Conservation (phyloP, 352 stramenopile species). For the Saprolegnia parasitica region DNA sequence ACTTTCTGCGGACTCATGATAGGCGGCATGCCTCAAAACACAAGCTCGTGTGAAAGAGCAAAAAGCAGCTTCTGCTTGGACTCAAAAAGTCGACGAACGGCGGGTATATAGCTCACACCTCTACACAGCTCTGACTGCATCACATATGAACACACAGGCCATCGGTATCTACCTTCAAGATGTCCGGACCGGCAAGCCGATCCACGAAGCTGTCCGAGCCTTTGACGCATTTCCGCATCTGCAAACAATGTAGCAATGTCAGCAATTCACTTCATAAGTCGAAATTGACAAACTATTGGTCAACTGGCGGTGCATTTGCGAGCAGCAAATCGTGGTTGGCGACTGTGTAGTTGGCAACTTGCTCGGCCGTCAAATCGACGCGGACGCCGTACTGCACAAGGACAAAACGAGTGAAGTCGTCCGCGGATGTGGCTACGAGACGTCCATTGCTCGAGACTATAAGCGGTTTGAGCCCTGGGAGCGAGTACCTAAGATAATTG, state of each 20-base stretch:
- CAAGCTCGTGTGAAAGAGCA: no score
- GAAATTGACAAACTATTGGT: no score
- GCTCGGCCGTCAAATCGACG: conserved; percentile 13
- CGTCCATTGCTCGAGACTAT: conserved; percentile 14
- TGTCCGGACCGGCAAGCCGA: not conserved
- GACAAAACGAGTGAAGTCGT: conserved; percentile 18
- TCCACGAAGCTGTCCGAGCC: not conserved
- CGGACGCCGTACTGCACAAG: not conserved
- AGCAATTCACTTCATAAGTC: no score
- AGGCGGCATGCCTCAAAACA: no score
- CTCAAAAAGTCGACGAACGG: no score
- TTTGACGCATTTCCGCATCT: conserved; percentile 14
- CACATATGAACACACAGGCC: conserved; percentile 1
- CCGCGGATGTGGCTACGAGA: not conserved
- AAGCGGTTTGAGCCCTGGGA: not conserved
- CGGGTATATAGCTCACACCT: no score
- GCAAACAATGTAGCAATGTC: no score
- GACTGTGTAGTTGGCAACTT: conserved; percentile 18
- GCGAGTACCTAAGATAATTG: not conserved
- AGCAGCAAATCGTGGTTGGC: conserved; percentile 12
- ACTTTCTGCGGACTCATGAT: no score
- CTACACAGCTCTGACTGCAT: no score
- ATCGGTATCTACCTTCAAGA: conserved; percentile 15
- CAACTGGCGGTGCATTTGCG: no score
- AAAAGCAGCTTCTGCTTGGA: no score